phyloP scores from a whole-genome alignment of 192 early-diverging fungal species.

The Podila epigama region DNA sequence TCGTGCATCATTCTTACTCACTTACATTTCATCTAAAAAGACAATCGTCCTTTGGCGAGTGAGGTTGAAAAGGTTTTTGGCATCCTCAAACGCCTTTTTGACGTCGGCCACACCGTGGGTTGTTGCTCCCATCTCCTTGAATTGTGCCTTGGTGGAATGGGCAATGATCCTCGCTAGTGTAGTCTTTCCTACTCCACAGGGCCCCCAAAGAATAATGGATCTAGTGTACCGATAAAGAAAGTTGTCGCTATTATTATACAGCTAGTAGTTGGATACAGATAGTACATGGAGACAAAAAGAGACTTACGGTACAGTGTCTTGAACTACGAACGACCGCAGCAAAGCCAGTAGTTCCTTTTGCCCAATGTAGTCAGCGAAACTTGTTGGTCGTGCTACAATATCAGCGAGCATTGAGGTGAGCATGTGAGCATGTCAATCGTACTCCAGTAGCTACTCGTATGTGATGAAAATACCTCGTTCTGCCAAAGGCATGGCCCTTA shows the following conservation, averaged over 20 bases:
- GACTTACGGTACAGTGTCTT: slow-evolving; percentile 65
- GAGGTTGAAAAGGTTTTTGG: slow-evolving; percentile 60
- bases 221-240: slow-evolving; percentile 13
- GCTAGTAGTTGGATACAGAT: no score
- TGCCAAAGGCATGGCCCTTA: slow-evolving; percentile 63
- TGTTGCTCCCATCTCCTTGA: slow-evolving; percentile 58
- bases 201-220: slow-evolving; percentile 82
- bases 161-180: slow-evolving; percentile 57
- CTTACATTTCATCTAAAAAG: slow-evolving; percentile 85
- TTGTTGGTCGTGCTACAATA: slow-evolving; percentile 59
- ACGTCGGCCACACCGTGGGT: slow-evolving; percentile 68
- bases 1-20: background rate
- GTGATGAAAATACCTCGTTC: slow-evolving; percentile 54
- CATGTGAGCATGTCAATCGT: background rate
- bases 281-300: no score
- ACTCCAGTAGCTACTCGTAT: background rate
- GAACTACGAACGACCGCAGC: slow-evolving; percentile 68
- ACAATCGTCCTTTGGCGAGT: slow-evolving; percentile 72
- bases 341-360: slow-evolving; percentile 76
- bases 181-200: slow-evolving; percentile 49
- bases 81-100: slow-evolving; percentile 74
- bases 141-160: slow-evolving; percentile 54
- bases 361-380: slow-evolving; percentile 74
- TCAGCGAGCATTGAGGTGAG: background rate
- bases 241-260: no score